Evolutionary conservation across 2,329 filamentous ascomycete species (phyloP).

Genomic region (Immersiporthe knoxdaviesiana): DNA sequence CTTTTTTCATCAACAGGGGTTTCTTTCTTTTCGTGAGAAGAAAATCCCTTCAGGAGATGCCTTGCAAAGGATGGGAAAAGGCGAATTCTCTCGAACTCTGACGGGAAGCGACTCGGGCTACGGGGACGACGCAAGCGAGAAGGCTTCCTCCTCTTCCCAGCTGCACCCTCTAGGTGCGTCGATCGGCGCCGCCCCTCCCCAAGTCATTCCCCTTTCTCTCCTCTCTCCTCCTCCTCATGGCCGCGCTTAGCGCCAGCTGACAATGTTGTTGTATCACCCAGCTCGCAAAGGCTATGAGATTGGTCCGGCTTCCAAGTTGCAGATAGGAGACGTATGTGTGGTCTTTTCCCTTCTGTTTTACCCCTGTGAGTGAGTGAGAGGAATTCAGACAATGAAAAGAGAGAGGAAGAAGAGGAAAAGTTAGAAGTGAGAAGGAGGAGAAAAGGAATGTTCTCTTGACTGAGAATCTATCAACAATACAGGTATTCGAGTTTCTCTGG

Average conservation of each 20-base stretch:
- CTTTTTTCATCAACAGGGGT: constrained; percentile 27
- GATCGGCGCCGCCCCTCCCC: neutral
- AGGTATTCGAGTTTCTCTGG: constrained; percentile 46
- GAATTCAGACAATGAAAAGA: neutral
- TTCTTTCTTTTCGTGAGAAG: neutral
- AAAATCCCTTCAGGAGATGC: constrained; percentile 24
- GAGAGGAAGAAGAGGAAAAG: neutral
- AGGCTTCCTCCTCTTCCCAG: constrained; percentile 34
- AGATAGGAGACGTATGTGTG: constrained; percentile 41
- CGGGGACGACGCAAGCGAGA: constrained; percentile 40
- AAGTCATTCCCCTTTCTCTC: neutral
- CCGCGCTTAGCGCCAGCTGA: constrained; percentile 20
- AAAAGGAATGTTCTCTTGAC: neutral
- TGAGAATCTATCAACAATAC: neutral
- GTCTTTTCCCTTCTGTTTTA: neutral
- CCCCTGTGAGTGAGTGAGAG: neutral
- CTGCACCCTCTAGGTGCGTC: constrained; percentile 41
- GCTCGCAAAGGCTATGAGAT: constrained; percentile 43
- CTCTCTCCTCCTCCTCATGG: too few species aligned
- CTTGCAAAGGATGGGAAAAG: constrained; percentile 42
- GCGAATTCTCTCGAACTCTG: constrained; percentile 39
- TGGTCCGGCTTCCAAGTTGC: constrained; percentile 39
- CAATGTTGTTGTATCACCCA: constrained; percentile 28
- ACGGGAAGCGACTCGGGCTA: constrained; percentile 41
- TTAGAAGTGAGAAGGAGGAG: neutral